Conservation (phyloP, 257 asterid species). For the Forsythia viridissima region DNA sequence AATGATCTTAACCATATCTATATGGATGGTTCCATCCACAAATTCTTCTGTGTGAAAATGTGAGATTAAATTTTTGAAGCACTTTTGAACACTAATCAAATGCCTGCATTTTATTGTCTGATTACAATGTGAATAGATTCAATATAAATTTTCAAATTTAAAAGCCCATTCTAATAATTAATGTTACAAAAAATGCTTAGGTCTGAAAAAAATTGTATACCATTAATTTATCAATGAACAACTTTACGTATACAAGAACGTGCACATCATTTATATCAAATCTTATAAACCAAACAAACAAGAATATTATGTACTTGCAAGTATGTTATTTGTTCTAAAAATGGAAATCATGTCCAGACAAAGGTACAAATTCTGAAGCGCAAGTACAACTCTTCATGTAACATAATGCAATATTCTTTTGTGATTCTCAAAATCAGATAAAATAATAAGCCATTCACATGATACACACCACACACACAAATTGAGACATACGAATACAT, state of each 20-base stretch:
- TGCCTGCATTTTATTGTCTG: no score
- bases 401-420: background rate
- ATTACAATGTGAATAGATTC: no score
- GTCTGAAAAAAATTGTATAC: no score
- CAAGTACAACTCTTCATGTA: background rate
- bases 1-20: no score
- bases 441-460: background rate
- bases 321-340: background rate
- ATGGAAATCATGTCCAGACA: background rate
- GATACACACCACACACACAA: constrained; percentile 4
- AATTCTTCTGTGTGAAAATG: no score
- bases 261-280: background rate
- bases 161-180: no score
- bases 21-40: no score
- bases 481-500: constrained; percentile 24
- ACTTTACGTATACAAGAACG: background rate
- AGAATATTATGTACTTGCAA: no score
- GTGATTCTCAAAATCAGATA: background rate
- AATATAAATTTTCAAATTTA: no score
- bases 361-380: constrained; percentile 8
- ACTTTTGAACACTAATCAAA: no score
- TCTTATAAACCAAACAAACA: background rate
- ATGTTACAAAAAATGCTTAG: no score
- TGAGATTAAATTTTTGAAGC: no score
- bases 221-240: background rate